Conservation (phyloP, 495 filamentous ascomycete genomes). For the Podospora pseudocomata region DNA sequence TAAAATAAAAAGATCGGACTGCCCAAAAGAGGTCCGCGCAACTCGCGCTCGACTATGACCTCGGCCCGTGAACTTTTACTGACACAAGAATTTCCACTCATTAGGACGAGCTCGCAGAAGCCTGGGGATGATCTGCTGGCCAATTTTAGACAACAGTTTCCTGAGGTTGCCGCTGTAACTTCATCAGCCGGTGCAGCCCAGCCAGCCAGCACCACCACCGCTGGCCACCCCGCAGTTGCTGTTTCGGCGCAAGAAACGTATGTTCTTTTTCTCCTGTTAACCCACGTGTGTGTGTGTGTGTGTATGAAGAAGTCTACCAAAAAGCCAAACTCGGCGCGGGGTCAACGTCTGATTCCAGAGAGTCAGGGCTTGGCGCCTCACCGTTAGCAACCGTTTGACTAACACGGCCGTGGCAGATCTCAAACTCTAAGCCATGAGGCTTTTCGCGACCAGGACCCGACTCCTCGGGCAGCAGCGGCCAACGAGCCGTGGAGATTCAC, state of each 20-base stretch:
- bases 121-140: slow-evolving; percentile 79
- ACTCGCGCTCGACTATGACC: not conserved
- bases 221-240: slow-evolving; percentile 39
- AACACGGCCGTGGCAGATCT: slow-evolving; percentile 27
- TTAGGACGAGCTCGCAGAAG: slow-evolving; percentile 80
- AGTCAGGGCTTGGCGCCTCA: not conserved
- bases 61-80: slow-evolving; percentile 15
- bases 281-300: too few species aligned
- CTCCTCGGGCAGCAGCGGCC: slow-evolving; percentile 57
- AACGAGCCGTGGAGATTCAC: slow-evolving; percentile 82
- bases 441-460: slow-evolving; percentile 76
- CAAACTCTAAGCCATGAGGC: slow-evolving; percentile 41
- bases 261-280: not conserved
- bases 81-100: slow-evolving; percentile 18
- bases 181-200: slow-evolving; percentile 32
- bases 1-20: not conserved
- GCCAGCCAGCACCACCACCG: slow-evolving; percentile 36
- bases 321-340: not conserved
- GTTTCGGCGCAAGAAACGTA: slow-evolving; percentile 51
- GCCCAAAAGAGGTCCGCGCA: not conserved
- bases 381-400: not conserved
- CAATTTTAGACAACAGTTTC: slow-evolving; percentile 76
- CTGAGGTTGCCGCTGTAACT: slow-evolving; percentile 51
- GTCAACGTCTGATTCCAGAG: not conserved
- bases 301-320: too few species aligned